phyloP scores from a whole-genome alignment of 2,329 filamentous ascomycete species.

The Fusarium luffae region DNA sequence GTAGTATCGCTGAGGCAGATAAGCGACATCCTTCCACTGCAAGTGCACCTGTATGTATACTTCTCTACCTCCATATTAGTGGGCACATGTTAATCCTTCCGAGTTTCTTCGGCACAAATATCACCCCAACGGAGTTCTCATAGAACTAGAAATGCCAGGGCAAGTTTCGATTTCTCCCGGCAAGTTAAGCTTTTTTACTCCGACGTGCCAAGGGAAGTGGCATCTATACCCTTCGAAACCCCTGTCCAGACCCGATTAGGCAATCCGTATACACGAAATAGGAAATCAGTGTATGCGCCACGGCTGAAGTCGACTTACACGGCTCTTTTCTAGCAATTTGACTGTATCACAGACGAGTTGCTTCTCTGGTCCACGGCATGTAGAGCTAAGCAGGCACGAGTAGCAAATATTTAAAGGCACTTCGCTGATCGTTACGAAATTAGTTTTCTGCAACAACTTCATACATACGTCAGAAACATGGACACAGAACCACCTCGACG shows the following conservation, averaged over 20 bases:
- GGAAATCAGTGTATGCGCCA: slow-evolving; percentile 45
- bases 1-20: background rate
- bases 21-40: background rate
- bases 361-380: background rate
- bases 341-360: background rate
- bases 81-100: background rate
- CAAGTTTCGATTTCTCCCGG: background rate
- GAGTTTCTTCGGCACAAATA: background rate
- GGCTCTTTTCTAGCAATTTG: background rate
- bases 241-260: slow-evolving; percentile 24
- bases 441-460: background rate
- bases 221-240: background rate
- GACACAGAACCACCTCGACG: slow-evolving; percentile 28
- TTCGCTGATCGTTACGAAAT: background rate
- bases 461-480: slow-evolving; percentile 7
- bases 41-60: no score
- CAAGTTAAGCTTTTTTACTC: background rate
- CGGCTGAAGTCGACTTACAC: slow-evolving; percentile 7
- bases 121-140: background rate
- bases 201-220: background rate
- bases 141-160: background rate
- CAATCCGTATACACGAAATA: slow-evolving; percentile 39
- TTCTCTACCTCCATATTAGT: background rate
- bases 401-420: background rate
- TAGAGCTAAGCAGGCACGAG: background rate